Evolutionary conservation across 2,329 filamentous ascomycete species (phyloP).

Genomic region (Colletotrichum filicis): DNA sequence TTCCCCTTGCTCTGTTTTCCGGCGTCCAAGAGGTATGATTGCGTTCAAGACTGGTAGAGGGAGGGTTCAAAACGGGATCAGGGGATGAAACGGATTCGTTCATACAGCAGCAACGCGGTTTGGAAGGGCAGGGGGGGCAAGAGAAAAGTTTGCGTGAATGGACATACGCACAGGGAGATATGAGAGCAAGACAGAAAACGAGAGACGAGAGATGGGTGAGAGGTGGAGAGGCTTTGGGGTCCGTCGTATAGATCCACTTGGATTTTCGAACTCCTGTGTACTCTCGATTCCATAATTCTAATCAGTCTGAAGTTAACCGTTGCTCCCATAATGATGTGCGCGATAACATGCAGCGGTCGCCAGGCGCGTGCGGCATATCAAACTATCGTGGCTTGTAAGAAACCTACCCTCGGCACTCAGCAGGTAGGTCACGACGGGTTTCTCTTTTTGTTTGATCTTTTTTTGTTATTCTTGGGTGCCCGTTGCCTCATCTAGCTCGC

Average conservation of each 20-base stretch:
- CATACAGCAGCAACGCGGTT: not conserved
- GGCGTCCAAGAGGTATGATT: slow-evolving; percentile 6
- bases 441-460: slow-evolving; percentile 26
- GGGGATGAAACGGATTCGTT: not conserved
- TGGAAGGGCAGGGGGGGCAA: not conserved
- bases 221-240: not conserved
- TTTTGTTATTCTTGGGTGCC: slow-evolving; percentile 5
- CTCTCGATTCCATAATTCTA: slow-evolving; percentile 31
- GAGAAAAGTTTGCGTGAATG: slow-evolving; percentile 10
- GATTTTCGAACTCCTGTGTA: slow-evolving; percentile 17
- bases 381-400: too few species aligned
- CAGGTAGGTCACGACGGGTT: not conserved
- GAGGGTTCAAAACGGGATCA: not conserved
- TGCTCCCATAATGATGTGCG: too few species aligned
- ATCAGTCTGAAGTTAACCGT: slow-evolving; percentile 1
- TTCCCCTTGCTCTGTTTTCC: not conserved
- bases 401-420: too few species aligned
- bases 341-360: too few species aligned
- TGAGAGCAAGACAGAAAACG: not conserved
- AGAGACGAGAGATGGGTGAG: not conserved
- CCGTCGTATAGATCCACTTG: slow-evolving; percentile 28
- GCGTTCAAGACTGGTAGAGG: slow-evolving; percentile 12
- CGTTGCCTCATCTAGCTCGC: slow-evolving; percentile 15
- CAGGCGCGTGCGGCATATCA: too few species aligned
- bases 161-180: not conserved